phyloP scores from a whole-genome alignment of 177 flowering plant genomes.

The Tripterygium wilfordii region DNA sequence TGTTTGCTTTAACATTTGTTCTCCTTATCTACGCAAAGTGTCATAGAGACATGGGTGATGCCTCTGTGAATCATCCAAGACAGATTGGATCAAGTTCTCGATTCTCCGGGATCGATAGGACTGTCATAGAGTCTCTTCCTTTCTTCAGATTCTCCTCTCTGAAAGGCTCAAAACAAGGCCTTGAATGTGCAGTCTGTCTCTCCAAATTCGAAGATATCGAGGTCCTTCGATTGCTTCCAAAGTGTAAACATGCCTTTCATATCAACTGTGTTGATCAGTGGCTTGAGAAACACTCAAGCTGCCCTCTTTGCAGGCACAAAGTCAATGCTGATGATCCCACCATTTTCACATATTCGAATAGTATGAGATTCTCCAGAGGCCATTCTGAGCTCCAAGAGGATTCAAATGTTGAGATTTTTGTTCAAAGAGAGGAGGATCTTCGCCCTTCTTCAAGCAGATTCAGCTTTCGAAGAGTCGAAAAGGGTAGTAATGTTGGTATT shows the following conservation, averaged over 20 bases:
- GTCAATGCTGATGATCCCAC: constrained; percentile 37
- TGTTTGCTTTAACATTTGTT: constrained; percentile 39
- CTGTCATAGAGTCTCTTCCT: constrained; percentile 75
- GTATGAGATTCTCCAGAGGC: constrained; percentile 36
- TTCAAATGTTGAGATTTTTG: constrained; percentile 45
- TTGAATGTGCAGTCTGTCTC: constrained; percentile 84
- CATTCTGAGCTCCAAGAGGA: constrained; percentile 31
- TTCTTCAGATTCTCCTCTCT: constrained; percentile 79
- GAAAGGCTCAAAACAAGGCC: constrained; percentile 67
- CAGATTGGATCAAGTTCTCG: constrained; percentile 25
- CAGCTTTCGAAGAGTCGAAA: constrained; percentile 40
- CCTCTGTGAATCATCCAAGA: constrained; percentile 1
- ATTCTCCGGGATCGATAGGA: constrained; percentile 74
- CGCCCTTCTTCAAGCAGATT: constrained; percentile 49
- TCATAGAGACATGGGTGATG: constrained; percentile 10
- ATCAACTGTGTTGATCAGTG: constrained; percentile 78
- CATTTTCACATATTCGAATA: constrained; percentile 33
- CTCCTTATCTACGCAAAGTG: constrained; percentile 54
- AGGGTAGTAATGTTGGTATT: constrained; percentile 17
- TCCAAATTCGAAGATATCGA: constrained; percentile 77
- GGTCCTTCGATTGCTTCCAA: constrained; percentile 71
- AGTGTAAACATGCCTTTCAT: constrained; percentile 91
- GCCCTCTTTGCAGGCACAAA: constrained; percentile 69
- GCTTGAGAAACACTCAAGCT: constrained; percentile 87
- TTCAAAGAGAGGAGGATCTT: constrained; percentile 42